Evolutionary conservation across 1,139 yeast species (phyloP).

Genomic region (Suhomyces terraborum): DNA sequence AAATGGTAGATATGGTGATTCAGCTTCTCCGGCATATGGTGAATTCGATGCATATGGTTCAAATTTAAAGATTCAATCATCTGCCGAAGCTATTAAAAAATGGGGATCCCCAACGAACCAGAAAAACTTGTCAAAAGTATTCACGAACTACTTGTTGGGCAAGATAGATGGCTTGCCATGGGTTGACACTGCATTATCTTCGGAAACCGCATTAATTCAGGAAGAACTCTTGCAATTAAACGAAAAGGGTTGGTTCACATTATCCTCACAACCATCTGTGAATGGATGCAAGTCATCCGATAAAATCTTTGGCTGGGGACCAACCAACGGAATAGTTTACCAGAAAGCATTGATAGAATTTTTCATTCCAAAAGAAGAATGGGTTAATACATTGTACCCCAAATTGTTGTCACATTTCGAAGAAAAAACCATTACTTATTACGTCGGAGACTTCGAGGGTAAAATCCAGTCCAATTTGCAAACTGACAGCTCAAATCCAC

Average conservation of each 20-base stretch:
- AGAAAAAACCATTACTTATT: constrained; percentile 60
- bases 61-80: constrained; percentile 67
- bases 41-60: constrained; percentile 98
- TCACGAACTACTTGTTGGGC: constrained; percentile 73
- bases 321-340: constrained; percentile 85
- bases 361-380: constrained; percentile 65
- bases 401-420: constrained; percentile 48
- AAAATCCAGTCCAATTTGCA: constrained; percentile 63
- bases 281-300: constrained; percentile 77
- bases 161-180: constrained; percentile 84
- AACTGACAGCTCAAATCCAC: constrained; percentile 23
- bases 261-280: constrained; percentile 95
- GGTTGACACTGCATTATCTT: constrained; percentile 81
- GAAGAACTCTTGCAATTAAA: constrained; percentile 84
- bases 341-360: constrained; percentile 92
- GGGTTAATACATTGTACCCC: constrained; percentile 59
- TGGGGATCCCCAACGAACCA: constrained; percentile 84
- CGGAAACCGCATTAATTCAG: constrained; percentile 91
- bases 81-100: constrained; percentile 64
- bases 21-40: constrained; percentile 96
- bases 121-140: constrained; percentile 66
- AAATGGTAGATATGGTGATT: constrained; percentile 96
- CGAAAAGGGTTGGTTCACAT: constrained; percentile 74
- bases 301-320: constrained; percentile 93
- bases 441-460: constrained; percentile 64